Base-by-base conservation (phyloP, 306 rosid species). In the Cucumis melo region DNA sequence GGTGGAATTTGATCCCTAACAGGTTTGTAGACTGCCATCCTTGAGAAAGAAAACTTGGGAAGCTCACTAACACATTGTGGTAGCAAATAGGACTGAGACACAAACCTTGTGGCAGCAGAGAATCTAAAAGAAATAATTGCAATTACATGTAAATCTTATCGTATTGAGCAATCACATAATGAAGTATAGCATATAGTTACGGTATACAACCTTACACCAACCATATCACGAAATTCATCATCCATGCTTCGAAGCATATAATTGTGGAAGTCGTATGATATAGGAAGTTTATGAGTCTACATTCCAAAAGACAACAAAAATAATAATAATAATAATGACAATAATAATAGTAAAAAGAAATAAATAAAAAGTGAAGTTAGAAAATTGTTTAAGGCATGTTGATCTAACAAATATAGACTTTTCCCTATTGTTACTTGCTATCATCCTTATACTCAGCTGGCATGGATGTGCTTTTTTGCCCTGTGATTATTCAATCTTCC, bases 191-290 rank as follows among this genome's bases (percentile, higher is more conserved):
- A 56, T 20, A 50, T 21, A 76, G 62, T 48, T 73, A 20, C 75
- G 51, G 66, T 58, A 61, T n/a, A 36, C 6, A 78, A 94, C 97
- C 96, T 91, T 68, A 94, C 81, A 50, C 98, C 98, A 61, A 94
- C 96, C 21, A 91, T 89, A 77, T 91, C 91, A 11, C 95, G 88
- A 76, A 94, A 91, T 61, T 94, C 98, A 5, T 94, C 96, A 48
- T 94, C 97, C 98, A 94, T 89, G 91, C 97, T 94, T 75, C 97
- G 93, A 62, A 94, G 89, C 94, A 94, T 90, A 76, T 94, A 94
- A 79, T 87, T 94, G 55, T 85, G 98, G 83, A 94, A 94, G 86
- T 94, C 87, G n/a, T 94, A 90, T 50, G 87, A 82, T 60, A 88
- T 77, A 60, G 96, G 96, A 81, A 94, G 91, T 74, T 87, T 82